Evolutionary conservation across 306 rosid genomes (phyloP).

Genomic region (Inga leiocalycina): DNA sequence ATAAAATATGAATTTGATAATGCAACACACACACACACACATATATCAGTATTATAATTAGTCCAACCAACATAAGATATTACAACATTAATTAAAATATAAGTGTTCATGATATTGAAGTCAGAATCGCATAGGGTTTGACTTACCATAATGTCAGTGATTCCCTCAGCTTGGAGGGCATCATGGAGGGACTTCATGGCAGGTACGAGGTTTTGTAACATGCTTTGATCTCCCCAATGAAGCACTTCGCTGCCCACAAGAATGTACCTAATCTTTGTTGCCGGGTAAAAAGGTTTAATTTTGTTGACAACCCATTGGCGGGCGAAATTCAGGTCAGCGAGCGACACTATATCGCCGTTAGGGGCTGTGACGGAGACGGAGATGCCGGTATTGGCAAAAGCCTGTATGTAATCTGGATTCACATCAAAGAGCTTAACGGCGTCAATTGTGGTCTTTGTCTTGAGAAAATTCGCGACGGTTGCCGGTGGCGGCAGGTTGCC

Average conservation of each 20-base stretch:
- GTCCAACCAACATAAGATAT: not conserved
- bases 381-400: conserved; percentile 73
- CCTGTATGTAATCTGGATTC: conserved; percentile 66
- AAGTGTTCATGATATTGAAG: not conserved
- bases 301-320: conserved; percentile 55
- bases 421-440: conserved; percentile 75
- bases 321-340: conserved; percentile 33
- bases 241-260: conserved; percentile 80
- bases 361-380: conserved; percentile 71
- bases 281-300: conserved; percentile 64
- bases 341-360: conserved; percentile 57
- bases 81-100: too few relatives aligned
- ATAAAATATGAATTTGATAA: not conserved
- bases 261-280: conserved; percentile 62
- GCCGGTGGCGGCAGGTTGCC: conserved; percentile 74
- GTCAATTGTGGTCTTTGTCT: conserved; percentile 56
- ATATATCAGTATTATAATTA: too few relatives aligned
- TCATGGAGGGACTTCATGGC: conserved; percentile 67
- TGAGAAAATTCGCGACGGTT: conserved; percentile 63
- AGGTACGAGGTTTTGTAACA: conserved; percentile 58
- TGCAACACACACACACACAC: not conserved
- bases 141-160: conserved; percentile 58
- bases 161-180: conserved; percentile 64
- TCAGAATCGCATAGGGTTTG: not conserved
- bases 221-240: conserved; percentile 54